These are phyloP conservation scores for Talaromyces sp. DNA, from an alignment of 2,329 filamentous ascomycete genomes.

Conservation along the genomic window DNA sequence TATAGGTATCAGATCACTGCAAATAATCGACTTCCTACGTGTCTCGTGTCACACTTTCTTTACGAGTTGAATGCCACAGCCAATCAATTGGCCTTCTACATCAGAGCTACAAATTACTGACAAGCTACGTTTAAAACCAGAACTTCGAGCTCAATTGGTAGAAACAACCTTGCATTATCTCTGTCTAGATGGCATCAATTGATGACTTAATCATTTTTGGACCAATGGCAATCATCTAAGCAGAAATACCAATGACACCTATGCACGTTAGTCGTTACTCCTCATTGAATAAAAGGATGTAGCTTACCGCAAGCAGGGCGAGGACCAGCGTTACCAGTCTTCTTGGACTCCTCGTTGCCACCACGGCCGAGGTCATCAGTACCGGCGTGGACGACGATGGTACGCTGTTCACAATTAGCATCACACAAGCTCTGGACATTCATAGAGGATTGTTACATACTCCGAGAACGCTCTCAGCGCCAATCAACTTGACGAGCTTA, in stretches of 20 bases:
- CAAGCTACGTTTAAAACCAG: neutral
- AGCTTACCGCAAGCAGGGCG: constrained; percentile 88
- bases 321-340: constrained; percentile 92
- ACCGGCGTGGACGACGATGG: constrained; percentile 88
- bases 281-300: too few relatives aligned
- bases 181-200: constrained; percentile 13
- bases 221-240: constrained; percentile 49
- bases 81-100: neutral
- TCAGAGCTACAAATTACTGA: neutral
- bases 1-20: neutral
- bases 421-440: neutral
- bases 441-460: constrained; percentile 51
- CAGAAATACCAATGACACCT: constrained; percentile 87
- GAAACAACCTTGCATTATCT: constrained; percentile 7
- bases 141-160: neutral
- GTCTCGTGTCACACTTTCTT: neutral
- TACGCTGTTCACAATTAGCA: constrained; percentile 59
- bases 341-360: constrained; percentile 89
- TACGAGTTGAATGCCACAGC: neutral
- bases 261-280: neutral
- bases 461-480: constrained; percentile 89
- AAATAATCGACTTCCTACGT: neutral
- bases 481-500: constrained; percentile 89
- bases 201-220: neutral
- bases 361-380: constrained; percentile 97